phyloP scores from a whole-genome alignment of 139 green algal genomes.

The Chlamydomonas schloesseri region DNA sequence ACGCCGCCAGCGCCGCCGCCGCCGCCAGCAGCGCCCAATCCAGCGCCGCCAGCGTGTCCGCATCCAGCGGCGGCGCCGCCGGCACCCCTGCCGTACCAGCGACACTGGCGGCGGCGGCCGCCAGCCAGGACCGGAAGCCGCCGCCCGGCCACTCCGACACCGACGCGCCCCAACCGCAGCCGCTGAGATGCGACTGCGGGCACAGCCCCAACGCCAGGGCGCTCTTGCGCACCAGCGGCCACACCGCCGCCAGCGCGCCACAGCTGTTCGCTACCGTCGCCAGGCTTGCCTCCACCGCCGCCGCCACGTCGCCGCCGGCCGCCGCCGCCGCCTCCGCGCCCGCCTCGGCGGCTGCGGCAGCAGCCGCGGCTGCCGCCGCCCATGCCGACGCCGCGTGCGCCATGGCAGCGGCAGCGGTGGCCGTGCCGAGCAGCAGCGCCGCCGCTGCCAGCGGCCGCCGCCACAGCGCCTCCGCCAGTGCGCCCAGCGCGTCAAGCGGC shows the following conservation, averaged over 20 bases:
- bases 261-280: too few species aligned
- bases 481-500: neutral
- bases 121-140: too few species aligned
- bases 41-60: neutral
- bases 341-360: too few species aligned
- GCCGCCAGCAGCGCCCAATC: slow-evolving; percentile 16
- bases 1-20: neutral
- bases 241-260: neutral
- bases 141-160: too few species aligned
- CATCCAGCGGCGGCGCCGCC: neutral
- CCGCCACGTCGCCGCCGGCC: too few species aligned
- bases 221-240: neutral
- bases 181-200: neutral
- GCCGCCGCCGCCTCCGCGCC: too few species aligned
- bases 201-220: neutral
- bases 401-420: neutral
- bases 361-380: too few species aligned
- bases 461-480: neutral
- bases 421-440: too few species aligned
- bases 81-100: neutral
- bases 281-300: too few species aligned
- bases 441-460: neutral
- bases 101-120: too few species aligned
- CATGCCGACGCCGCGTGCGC: too few species aligned
- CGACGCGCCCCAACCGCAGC: slow-evolving; percentile 19